Percentiles rank a stretch among this genome's conserved stretches.
Conservation (phyloP, 768 basidiomycete genomes). For the Candolleomyces aberdarensis region DNA sequence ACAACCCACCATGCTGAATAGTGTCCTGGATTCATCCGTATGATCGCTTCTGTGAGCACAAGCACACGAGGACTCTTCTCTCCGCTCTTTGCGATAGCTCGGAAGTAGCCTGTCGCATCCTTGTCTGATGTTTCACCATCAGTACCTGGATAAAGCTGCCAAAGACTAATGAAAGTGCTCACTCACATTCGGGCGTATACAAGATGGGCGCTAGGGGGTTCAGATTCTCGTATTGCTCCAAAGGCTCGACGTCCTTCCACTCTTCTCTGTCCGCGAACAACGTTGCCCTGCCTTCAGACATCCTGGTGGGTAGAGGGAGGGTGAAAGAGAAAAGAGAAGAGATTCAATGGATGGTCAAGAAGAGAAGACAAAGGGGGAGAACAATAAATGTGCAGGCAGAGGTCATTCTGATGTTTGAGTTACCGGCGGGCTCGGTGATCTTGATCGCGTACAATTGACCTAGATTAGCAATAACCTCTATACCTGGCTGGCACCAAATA, state of each 20-base stretch:
- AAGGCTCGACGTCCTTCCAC: conserved; percentile 79
- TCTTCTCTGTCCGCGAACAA: conserved; percentile 63
- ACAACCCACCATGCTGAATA: conserved; percentile 88
- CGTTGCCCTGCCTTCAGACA: background rate
- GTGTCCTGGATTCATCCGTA: conserved; percentile 91
- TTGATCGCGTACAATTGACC: background rate
- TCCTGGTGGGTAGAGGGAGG: background rate
- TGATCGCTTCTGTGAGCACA: conserved; percentile 84
- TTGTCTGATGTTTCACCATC: conserved; percentile 55
- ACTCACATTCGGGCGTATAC: conserved; percentile 85
- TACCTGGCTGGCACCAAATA: too few species aligned
- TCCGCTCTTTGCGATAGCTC: conserved; percentile 70
- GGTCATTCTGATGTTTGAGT: background rate
- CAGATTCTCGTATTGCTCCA: conserved; percentile 76
- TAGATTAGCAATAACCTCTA: too few species aligned
- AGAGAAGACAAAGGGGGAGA: background rate
- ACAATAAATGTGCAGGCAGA: background rate
- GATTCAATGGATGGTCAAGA: background rate
- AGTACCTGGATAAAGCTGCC: background rate
- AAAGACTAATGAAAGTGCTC: background rate
- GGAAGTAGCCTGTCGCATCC: conserved; percentile 91
- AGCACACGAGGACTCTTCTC: conserved; percentile 84
- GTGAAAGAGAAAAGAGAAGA: background rate
- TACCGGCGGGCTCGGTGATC: background rate
- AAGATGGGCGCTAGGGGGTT: conserved; percentile 89